phyloP scores from a whole-genome alignment of 371 early-diverging fungal species.

The Actinomortierella wolfii region DNA sequence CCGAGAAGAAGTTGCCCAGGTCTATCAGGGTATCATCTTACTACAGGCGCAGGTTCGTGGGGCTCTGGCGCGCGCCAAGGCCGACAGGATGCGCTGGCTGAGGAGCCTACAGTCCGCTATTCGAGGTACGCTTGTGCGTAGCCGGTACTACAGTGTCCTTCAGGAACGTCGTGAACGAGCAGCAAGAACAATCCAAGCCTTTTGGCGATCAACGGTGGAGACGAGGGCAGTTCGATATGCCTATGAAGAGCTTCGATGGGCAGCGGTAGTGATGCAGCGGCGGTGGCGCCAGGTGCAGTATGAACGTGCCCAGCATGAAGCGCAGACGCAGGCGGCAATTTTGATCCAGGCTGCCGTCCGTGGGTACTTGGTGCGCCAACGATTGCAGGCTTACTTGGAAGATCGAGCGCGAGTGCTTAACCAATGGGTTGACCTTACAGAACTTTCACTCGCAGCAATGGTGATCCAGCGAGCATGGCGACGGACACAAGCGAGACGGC shows the following conservation, averaged over 20 bases:
- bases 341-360: constrained; percentile 35
- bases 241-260: constrained; percentile 20
- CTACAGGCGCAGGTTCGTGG: constrained; percentile 31
- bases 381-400: constrained; percentile 14
- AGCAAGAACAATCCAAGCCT: constrained; percentile 20
- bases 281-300: constrained; percentile 17
- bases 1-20: constrained; percentile 9
- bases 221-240: constrained; percentile 10
- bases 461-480: constrained; percentile 42
- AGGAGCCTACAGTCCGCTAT: no score
- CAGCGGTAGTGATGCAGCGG: constrained; percentile 15
- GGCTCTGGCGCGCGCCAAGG: constrained; percentile 8
- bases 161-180: no score
- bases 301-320: constrained; percentile 3
- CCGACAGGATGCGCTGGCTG: constrained; percentile 18
- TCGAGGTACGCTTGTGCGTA: no score
- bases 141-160: no score
- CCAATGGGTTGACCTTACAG: constrained; percentile 25
- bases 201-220: constrained; percentile 19
- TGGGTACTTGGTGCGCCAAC: constrained; percentile 21
- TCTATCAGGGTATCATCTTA: constrained; percentile 10
- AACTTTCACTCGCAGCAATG: constrained; percentile 27
- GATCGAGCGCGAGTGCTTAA: constrained; percentile 18
- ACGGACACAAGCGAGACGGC: constrained; percentile 2
- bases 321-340: constrained; percentile 21